Conservation (phyloP, 2,329 filamentous ascomycete genomes). For the Neonectria neomacrospora region DNA sequence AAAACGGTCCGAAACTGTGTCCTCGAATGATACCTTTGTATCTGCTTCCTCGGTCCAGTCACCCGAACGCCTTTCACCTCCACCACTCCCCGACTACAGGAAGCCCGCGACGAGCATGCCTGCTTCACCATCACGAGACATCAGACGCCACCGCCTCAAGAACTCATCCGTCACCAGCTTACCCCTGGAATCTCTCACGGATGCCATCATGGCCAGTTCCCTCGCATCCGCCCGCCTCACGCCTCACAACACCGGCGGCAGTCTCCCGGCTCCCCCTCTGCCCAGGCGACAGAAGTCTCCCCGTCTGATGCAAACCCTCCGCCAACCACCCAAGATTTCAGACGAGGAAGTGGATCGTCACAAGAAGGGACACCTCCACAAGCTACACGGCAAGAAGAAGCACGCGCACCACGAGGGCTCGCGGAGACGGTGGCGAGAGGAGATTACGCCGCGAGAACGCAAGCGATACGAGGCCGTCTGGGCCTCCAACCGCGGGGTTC, state of each 20-base stretch:
- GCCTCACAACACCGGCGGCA: conserved; percentile 53
- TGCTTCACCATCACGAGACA: conserved; percentile 52
- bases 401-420: conserved; percentile 82
- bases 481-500: conserved; percentile 79
- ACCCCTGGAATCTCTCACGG: conserved; percentile 73
- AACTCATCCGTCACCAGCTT: conserved; percentile 53
- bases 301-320: conserved; percentile 73
- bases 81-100: conserved; percentile 29
- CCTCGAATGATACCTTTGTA: conserved; percentile 60
- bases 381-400: conserved; percentile 67
- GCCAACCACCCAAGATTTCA: conserved; percentile 61
- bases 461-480: conserved; percentile 86
- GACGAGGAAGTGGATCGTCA: conserved; percentile 66
- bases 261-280: conserved; percentile 50
- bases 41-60: conserved; percentile 53
- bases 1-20: conserved; percentile 46
- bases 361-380: conserved; percentile 60
- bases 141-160: conserved; percentile 43
- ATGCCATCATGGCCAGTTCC: conserved; percentile 80
- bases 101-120: conserved; percentile 43
- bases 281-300: conserved; percentile 59
- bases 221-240: conserved; percentile 71
- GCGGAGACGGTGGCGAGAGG: conserved; percentile 80
- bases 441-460: conserved; percentile 76
- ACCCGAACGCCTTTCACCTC: conserved; percentile 44